Evolutionary conservation across 192 early-diverging fungal species (phyloP).

Genomic region (Obelidium mucronatum): DNA sequence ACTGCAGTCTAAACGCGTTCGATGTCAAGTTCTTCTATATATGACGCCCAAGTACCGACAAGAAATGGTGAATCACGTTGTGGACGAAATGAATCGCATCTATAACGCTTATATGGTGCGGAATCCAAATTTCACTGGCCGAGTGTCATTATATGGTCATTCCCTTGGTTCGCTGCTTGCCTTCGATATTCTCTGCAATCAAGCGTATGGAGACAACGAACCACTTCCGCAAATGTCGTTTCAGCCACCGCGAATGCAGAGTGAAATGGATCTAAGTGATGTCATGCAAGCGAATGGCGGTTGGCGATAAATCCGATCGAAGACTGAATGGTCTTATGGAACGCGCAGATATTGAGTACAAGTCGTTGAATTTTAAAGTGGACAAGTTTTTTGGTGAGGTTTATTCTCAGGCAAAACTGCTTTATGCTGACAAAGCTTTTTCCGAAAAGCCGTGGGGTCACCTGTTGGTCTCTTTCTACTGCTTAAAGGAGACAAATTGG

Average conservation of each 20-base stretch:
- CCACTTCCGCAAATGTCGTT: background rate
- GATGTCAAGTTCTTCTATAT: conserved; percentile 81
- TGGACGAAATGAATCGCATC: conserved; percentile 78
- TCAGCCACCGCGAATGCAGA: background rate
- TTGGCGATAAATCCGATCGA: conserved; percentile 9
- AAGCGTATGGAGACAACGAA: conserved; percentile 44
- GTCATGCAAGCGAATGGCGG: conserved; percentile 36
- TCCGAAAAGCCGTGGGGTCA: conserved; percentile 70
- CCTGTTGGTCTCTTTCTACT: conserved; percentile 83
- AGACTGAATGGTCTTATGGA: conserved; percentile 51
- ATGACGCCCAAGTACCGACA: conserved; percentile 86
- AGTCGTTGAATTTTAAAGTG: conserved; percentile 69
- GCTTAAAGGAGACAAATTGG: conserved; percentile 74
- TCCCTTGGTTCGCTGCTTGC: conserved; percentile 80
- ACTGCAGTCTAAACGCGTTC: too few species aligned
- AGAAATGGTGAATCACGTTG: conserved; percentile 80
- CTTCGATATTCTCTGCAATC: conserved; percentile 79
- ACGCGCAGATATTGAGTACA: conserved; percentile 40
- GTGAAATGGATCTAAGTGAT: conserved; percentile 58
- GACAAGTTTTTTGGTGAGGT: conserved; percentile 74
- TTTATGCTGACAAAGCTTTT: conserved; percentile 17
- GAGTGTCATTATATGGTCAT: conserved; percentile 80
- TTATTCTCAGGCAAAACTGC: background rate
- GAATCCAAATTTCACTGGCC: conserved; percentile 82
- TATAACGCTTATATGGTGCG: conserved; percentile 74